phyloP scores from a whole-genome alignment of 169 alveolate species.

The Babesia bigemina region DNA sequence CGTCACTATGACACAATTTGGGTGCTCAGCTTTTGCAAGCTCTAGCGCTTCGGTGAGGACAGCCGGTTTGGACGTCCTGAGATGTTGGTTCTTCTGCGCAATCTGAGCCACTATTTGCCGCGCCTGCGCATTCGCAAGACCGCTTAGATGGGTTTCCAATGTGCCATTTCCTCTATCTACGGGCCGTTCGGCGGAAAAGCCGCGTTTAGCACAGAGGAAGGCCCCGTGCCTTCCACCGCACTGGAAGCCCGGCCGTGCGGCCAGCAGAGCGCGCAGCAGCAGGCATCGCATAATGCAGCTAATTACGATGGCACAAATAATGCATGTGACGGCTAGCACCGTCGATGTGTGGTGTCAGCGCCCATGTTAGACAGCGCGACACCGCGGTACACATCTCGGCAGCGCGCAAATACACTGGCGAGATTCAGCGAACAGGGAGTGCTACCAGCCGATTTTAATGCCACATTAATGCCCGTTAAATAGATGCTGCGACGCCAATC shows the following conservation, averaged over 20 bases:
- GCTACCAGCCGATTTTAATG: too few species aligned
- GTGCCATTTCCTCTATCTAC: neutral
- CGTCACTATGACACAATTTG: conserved; percentile 59
- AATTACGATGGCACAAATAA: neutral
- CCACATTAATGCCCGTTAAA: too few species aligned
- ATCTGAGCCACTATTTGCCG: conserved; percentile 14
- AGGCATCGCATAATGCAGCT: neutral
- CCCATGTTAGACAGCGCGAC: too few species aligned
- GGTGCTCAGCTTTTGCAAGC: conserved; percentile 66
- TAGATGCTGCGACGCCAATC: too few species aligned
- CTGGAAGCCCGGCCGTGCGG: neutral
- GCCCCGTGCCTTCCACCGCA: neutral
- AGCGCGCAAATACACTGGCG: too few species aligned
- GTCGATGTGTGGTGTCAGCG: neutral
- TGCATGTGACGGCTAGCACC: neutral
- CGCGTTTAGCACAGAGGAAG: neutral
- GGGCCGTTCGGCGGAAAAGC: neutral
- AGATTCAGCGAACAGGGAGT: too few species aligned
- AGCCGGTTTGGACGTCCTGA: conserved; percentile 6
- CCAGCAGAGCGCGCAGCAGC: neutral
- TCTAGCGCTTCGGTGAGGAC: conserved; percentile 52
- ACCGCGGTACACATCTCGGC: too few species aligned
- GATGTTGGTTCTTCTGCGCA: conserved; percentile 11
- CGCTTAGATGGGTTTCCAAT: neutral
- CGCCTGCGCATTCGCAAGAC: neutral